Percentiles rank a stretch among this genome's conserved stretches.
Conservation (phyloP, 176 grass and related monocot genomes). For the Aegilops longissima region DNA sequence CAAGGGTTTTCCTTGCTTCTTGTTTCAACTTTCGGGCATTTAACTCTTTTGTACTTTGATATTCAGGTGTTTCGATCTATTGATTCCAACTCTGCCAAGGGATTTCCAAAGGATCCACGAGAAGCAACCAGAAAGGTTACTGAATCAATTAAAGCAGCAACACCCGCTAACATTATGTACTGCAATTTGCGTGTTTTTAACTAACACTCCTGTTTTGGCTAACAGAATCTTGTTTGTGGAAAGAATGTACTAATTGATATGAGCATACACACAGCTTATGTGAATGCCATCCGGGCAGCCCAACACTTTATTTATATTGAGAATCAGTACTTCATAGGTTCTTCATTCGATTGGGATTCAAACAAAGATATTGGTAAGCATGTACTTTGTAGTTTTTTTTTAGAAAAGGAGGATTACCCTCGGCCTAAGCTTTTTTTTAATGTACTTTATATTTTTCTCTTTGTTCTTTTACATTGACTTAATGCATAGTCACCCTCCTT, state of each 20-base stretch:
- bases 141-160: background rate
- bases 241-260: slow-evolving; percentile 91
- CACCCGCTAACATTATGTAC: background rate
- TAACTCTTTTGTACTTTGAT: slow-evolving; percentile 10
- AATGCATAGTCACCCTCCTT: background rate
- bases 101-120: slow-evolving; percentile 86
- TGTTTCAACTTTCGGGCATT: background rate
- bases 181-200: slow-evolving; percentile 11
- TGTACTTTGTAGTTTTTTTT: background rate
- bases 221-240: slow-evolving; percentile 88
- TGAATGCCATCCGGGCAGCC: slow-evolving; percentile 81
- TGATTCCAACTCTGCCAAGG: slow-evolving; percentile 88
- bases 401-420: no score
- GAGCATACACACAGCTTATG: slow-evolving; percentile 93
- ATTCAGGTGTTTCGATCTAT: slow-evolving; percentile 80
- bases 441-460: background rate
- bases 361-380: slow-evolving; percentile 66
- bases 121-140: slow-evolving; percentile 63
- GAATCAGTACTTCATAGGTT: slow-evolving; percentile 96
- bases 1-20: background rate
- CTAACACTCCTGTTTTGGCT: slow-evolving; percentile 11
- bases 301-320: slow-evolving; percentile 95
- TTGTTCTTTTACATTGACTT: background rate
- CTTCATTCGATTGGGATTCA: slow-evolving; percentile 90
- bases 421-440: no score